Base-by-base conservation (phyloP, 257 asterid species). In the Nicotiana noctiflora region DNA sequence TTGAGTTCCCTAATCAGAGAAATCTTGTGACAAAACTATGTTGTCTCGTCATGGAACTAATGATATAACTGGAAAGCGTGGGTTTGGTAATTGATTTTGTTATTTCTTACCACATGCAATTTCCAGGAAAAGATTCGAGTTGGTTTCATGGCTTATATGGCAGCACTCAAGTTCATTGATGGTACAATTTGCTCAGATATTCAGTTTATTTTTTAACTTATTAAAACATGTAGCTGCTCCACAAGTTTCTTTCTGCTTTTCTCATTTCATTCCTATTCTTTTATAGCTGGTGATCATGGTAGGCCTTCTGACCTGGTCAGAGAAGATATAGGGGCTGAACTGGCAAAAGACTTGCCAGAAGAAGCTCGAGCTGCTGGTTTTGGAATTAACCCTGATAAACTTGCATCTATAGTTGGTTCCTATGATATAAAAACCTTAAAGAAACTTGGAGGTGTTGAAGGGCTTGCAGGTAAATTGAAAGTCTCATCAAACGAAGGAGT, bases 91-190 rank as follows among this genome's bases (percentile, higher is more conserved):
- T 72, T n/a, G 40, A 3, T 72, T 72, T 72, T 72, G 78, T 46
- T 46, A 17, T 18, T 37, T 72, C 66, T 68, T 82, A 65, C 27
- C 61, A 51, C 46, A 8, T 55, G 81, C 46, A 8, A 83, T 85
- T 83, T 66, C 80, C 97, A 95, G 98, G 97, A 92, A 82, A 91
- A 83, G 31, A 86, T 95, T 67, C 97, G 97, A 77, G 85, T 91
- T 81, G 91, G 88, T 76, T 88, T 95, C 75, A 80, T 90, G 87
- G 88, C 98, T 81, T 93, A 83, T 56, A 86, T 84, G 80, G 99
- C 98, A 62, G 99, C 99, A 61, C 93, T 94, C 89, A 92, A 87
- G 87, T 94, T 96, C 83, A 84, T 91, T 25, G 87, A 92, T 15
- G 99, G 98, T 96, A 89, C 60, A 70, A 79, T 77, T 85, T 85